These are phyloP conservation scores for Juglanconis juglandina DNA, from an alignment of 2,329 filamentous ascomycete species.

Conservation along the genomic window DNA sequence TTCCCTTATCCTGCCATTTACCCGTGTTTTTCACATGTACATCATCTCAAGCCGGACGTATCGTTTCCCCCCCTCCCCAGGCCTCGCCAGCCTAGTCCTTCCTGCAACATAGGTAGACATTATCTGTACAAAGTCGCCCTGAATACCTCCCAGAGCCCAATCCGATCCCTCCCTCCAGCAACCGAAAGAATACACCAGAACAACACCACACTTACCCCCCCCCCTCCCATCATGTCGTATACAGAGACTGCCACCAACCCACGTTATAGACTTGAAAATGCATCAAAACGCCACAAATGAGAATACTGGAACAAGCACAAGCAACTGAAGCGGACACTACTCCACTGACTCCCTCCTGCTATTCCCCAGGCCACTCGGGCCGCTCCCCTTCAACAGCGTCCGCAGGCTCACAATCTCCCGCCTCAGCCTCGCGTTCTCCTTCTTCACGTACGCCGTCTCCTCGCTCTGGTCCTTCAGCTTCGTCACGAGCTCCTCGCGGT, in stretches of 20 bases:
- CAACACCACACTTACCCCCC: neutral
- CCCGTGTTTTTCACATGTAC: neutral
- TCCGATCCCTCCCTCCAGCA: neutral
- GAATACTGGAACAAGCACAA: neutral
- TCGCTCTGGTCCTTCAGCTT: slow-evolving; percentile 72
- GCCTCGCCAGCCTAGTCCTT: neutral
- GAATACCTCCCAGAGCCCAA: neutral
- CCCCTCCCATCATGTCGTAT: neutral
- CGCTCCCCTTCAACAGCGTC: slow-evolving; percentile 46
- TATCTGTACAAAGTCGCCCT: neutral
- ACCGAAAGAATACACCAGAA: neutral
- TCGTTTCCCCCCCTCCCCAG: neutral
- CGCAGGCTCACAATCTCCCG: slow-evolving; percentile 74
- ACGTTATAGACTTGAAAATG: neutral
- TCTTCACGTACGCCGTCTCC: slow-evolving; percentile 72
- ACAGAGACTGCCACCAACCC: neutral
- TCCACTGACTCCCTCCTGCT: slow-evolving; percentile 1
- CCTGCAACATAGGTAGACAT: neutral
- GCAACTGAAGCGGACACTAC: neutral
- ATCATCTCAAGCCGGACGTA: neutral
- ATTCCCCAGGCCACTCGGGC: neutral
- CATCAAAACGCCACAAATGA: neutral
- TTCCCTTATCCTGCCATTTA: neutral
- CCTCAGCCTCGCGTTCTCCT: slow-evolving; percentile 80
- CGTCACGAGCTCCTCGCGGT: slow-evolving; percentile 71